Evolutionary conservation across 768 basidiomycete species (phyloP), one percentile per base, ranked within the genome.

Genomic region (Pleurotus pulmonarius): DNA sequence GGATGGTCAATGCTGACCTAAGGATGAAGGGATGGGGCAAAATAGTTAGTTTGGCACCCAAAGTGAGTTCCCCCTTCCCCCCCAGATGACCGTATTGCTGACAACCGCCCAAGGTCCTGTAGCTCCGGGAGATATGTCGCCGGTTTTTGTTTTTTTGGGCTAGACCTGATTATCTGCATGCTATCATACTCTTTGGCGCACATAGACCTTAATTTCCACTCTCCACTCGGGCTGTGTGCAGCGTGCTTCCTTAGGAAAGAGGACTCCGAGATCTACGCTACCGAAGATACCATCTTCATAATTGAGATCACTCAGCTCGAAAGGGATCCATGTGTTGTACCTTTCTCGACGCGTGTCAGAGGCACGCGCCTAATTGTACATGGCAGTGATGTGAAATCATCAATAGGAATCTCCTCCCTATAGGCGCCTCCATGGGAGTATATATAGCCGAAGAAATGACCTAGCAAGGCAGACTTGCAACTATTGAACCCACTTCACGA

Each of bases 21-120:
- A 78, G 93, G 59, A 80, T 90, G 80, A 88, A 92, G 68, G 93
- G 94, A 0, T 98, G 95, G 95, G 86, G 90, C 5, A 97, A 98
- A 73, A 90, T 98, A 61, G 86, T 92, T 55, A 89, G 87, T 72
- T 70, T 97, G 65, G 95, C 94, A 61, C 94, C 94, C 51, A 93
- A 93, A 78, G 94, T 94, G 67, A 63, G 75, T 69, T 3, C n/a
- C 22, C 49, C 29, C 37, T 55, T 20, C 39, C 9, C 47, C 44
- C 18, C 49, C 55, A 39, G 46, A 40, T 26, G 29, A 29, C 48
- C n/a, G 11, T 16, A 16, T 29, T 37, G 48, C 51, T 37, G 13
- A 18, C 16, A 18, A n/a, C 8, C 22, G n/a, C 24, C 22, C 26
- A 18, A 53, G 51, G 51, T 53, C 15, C n/a, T 53, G 12, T 53